phyloP scores from a whole-genome alignment of 2,329 filamentous ascomycete genomes.

The Fusarium phyllophilum region DNA sequence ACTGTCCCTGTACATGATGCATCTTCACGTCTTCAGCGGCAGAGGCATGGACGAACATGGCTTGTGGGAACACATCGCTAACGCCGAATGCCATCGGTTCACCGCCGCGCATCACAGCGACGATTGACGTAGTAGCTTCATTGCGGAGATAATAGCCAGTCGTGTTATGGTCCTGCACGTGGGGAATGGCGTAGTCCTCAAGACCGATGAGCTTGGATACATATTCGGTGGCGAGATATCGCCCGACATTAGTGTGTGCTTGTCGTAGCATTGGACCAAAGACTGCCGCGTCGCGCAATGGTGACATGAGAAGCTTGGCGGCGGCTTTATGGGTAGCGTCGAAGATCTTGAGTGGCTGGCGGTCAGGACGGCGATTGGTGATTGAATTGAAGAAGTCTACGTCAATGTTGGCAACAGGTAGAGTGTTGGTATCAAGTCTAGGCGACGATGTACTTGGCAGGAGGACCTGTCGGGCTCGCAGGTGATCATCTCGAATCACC shows the following conservation, averaged over 20 bases:
- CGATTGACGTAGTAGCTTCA: slow-evolving; percentile 62
- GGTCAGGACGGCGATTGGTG: slow-evolving; percentile 15
- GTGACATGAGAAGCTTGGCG: slow-evolving; percentile 62
- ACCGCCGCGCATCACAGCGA: slow-evolving; percentile 71
- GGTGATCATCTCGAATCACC: slow-evolving; percentile 52
- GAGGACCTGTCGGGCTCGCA: slow-evolving; percentile 58
- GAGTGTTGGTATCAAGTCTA: slow-evolving; percentile 53
- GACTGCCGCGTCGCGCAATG: slow-evolving; percentile 61
- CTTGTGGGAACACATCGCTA: slow-evolving; percentile 60
- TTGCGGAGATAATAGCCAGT: slow-evolving; percentile 57
- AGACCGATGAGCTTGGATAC: slow-evolving; percentile 60
- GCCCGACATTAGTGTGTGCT: slow-evolving; percentile 60
- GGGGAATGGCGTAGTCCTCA: slow-evolving; percentile 58
- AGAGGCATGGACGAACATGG: slow-evolving; percentile 61
- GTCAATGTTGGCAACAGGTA: slow-evolving; percentile 55
- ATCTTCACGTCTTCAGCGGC: slow-evolving; percentile 53
- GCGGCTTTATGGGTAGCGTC: slow-evolving; percentile 58
- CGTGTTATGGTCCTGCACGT: slow-evolving; percentile 61
- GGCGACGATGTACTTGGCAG: slow-evolving; percentile 53
- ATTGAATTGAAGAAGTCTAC: slow-evolving; percentile 36
- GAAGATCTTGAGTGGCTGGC: slow-evolving; percentile 37
- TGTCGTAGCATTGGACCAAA: slow-evolving; percentile 58
- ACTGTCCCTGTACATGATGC: slow-evolving; percentile 52
- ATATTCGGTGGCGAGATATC: slow-evolving; percentile 63
- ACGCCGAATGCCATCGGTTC: slow-evolving; percentile 71